phyloP scores from a whole-genome alignment of 2,329 filamentous ascomycete genomes.

The Monilinia aucupariae region DNA sequence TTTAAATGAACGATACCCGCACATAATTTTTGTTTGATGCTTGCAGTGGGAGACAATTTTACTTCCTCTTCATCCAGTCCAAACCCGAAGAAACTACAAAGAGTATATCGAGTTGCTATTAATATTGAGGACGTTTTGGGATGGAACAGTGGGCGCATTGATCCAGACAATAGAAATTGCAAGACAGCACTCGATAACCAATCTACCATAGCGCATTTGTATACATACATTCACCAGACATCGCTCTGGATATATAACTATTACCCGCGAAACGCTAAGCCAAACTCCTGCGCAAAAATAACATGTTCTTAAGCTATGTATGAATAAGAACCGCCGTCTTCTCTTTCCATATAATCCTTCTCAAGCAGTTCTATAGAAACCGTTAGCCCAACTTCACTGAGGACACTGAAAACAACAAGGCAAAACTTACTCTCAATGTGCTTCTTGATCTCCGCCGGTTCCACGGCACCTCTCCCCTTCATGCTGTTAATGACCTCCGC shows the following conservation, averaged over 20 bases:
- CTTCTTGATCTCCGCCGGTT: slow-evolving; percentile 84
- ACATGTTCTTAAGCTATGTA: slow-evolving; percentile 55
- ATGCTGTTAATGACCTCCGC: slow-evolving; percentile 90
- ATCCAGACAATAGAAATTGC: not conserved
- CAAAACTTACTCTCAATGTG: slow-evolving; percentile 79
- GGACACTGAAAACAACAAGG: slow-evolving; percentile 9
- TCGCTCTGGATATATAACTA: not conserved
- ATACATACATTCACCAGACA: not conserved
- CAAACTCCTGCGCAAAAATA: not conserved
- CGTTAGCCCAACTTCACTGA: slow-evolving; percentile 31
- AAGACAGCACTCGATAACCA: not conserved
- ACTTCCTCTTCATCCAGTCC: no score
- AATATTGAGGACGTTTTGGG: not conserved
- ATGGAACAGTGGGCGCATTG: not conserved
- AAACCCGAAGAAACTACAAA: not conserved
- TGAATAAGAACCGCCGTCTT: slow-evolving; percentile 59
- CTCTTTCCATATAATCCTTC: slow-evolving; percentile 87
- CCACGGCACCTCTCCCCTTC: slow-evolving; percentile 76
- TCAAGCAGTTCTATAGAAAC: slow-evolving; percentile 61
- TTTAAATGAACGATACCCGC: no score
- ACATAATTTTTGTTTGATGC: no score
- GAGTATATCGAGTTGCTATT: not conserved
- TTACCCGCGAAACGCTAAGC: not conserved
- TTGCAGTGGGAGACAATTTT: no score
- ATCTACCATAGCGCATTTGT: not conserved